These are phyloP conservation scores for Saposhnikovia divaricata DNA, from an alignment of 129 eudicot genomes.

Conservation along the genomic window DNA sequence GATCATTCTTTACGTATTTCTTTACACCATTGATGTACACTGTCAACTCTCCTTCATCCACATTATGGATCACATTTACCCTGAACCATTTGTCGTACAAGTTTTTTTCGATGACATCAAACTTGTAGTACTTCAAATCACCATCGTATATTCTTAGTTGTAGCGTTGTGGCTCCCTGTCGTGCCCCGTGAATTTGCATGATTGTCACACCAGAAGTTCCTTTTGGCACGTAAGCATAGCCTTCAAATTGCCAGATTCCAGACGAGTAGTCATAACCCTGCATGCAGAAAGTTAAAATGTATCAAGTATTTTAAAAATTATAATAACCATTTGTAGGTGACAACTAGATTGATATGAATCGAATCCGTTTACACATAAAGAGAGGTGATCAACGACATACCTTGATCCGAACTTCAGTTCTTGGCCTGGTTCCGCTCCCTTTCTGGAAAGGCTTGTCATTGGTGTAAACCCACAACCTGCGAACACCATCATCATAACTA, in stretches of 20 bases:
- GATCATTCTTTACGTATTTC: constrained; percentile 15
- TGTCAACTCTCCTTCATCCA: constrained; percentile 18
- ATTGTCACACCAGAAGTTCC: constrained; percentile 33
- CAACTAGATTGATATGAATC: neutral
- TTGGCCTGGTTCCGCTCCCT: constrained; percentile 13
- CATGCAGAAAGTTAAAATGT: neutral
- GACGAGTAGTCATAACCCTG: constrained; percentile 36
- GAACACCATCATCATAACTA: constrained; percentile 8
- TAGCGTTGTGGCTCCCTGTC: constrained; percentile 13
- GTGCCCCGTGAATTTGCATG: constrained; percentile 25
- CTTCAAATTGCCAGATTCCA: constrained; percentile 33
- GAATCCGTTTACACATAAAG: neutral
- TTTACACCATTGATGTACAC: constrained; percentile 10
- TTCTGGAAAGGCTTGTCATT: constrained; percentile 16
- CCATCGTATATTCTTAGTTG: constrained; percentile 19
- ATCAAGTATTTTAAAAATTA: neutral
- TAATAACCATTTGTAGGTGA: too few relatives aligned
- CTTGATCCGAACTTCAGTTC: constrained; percentile 19
- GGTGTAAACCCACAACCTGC: constrained; percentile 9
- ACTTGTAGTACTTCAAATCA: constrained; percentile 16
- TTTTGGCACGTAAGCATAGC: constrained; percentile 24
- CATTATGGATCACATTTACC: constrained; percentile 18
- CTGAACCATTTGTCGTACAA: constrained; percentile 21
- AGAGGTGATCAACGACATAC: neutral
- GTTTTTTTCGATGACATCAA: constrained; percentile 14